phyloP scores from a whole-genome alignment of 1,284 basidiomycete genomes.

The Cystobasidium slooffiae region DNA sequence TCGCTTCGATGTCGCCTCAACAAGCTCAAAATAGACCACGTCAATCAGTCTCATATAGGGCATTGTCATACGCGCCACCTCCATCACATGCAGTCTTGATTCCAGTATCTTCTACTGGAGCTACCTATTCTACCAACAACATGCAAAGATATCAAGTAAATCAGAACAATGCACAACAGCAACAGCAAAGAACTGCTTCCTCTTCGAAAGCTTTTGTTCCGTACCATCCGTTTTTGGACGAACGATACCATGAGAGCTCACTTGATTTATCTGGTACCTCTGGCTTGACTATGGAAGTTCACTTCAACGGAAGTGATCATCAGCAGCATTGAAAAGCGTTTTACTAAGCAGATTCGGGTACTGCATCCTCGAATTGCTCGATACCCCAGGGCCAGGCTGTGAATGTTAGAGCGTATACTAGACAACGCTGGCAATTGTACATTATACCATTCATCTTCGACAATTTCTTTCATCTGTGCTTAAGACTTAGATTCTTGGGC shows the following conservation, averaged over 20 bases:
- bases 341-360: too few species aligned
- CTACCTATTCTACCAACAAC: neutral
- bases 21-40: neutral
- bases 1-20: too few species aligned
- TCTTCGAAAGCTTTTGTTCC: neutral
- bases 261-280: conserved; percentile 26
- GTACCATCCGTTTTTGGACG: conserved; percentile 10
- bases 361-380: too few species aligned
- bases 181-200: neutral
- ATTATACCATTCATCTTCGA: neutral
- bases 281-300: conserved; percentile 10
- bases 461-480: too few species aligned
- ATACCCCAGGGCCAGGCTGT: too few species aligned
- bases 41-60: neutral
- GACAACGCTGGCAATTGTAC: neutral
- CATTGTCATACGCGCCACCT: neutral
- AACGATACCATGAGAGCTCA: neutral
- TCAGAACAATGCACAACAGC: neutral
- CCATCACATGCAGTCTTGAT: neutral
- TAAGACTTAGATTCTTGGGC: too few species aligned
- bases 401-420: neutral
- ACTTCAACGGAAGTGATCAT: neutral
- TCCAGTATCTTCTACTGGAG: neutral
- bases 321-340: neutral
- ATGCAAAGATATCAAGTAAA: neutral